Conservation (phyloP, 352 stramenopile genomes). For the Blastocystis sp. region DNA sequence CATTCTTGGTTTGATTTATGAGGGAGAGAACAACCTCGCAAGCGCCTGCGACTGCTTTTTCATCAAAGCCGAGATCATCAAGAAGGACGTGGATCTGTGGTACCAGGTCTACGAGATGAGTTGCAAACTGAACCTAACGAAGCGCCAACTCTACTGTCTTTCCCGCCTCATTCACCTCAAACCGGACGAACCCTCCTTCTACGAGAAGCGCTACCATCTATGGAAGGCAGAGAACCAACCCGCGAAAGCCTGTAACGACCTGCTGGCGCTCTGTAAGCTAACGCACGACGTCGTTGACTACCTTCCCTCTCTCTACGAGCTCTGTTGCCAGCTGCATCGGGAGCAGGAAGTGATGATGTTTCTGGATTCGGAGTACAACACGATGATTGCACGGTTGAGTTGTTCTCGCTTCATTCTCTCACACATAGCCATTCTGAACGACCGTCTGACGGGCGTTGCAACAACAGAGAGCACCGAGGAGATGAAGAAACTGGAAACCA, state of each 20-base stretch:
- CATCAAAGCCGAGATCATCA: constrained; percentile 25
- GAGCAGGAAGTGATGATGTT: neutral
- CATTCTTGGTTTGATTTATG: constrained; percentile 31
- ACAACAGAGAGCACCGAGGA: neutral
- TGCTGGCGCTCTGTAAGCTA: neutral
- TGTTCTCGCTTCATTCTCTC: neutral
- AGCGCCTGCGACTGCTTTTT: constrained; percentile 42
- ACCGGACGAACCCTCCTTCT: neutral
- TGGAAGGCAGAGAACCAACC: constrained; percentile 8
- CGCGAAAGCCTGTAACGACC: neutral
- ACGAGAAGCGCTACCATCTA: constrained; percentile 16
- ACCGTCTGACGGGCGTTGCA: neutral
- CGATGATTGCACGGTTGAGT: neutral
- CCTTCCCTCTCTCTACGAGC: neutral
- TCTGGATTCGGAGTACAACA: neutral
- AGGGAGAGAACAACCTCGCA: constrained; percentile 13
- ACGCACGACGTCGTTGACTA: neutral
- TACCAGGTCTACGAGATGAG: constrained; percentile 23
- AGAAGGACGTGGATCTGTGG: constrained; percentile 18
- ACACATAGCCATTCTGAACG: neutral
- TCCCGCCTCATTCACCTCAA: constrained; percentile 15
- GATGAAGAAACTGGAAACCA: neutral
- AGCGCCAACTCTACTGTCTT: constrained; percentile 33
- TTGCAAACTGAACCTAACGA: constrained; percentile 28
- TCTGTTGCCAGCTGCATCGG: neutral